phyloP scores from a whole-genome alignment of 1,139 yeast genomes.

The Spathaspora jeffriesii region DNA sequence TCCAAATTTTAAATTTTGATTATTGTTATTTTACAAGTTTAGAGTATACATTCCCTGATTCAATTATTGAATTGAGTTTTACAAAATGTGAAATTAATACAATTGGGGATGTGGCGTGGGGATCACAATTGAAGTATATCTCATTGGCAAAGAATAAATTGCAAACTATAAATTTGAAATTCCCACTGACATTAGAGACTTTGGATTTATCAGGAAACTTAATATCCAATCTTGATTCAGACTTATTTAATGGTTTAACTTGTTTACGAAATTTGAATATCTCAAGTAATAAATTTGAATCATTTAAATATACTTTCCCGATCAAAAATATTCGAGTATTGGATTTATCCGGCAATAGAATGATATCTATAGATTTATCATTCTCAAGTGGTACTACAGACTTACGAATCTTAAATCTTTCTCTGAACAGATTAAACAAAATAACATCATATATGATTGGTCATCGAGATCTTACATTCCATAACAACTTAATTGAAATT shows the following conservation, averaged over 20 bases:
- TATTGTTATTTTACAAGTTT: conserved; percentile 16
- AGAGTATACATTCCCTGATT: conserved; percentile 13
- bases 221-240: conserved; percentile 6
- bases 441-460: conserved; percentile 17
- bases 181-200: conserved; percentile 14
- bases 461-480: conserved; percentile 13
- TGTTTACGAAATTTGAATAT: conserved; percentile 13
- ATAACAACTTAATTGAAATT: conserved; percentile 19
- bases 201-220: conserved; percentile 14
- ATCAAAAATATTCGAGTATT: conserved; percentile 11
- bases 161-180: conserved; percentile 5
- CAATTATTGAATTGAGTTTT: conserved; percentile 20
- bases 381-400: conserved; percentile 15
- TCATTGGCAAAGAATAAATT: conserved; percentile 18
- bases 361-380: conserved; percentile 10
- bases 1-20: conserved; percentile 22
- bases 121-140: conserved; percentile 13
- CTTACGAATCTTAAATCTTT: conserved; percentile 17
- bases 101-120: conserved; percentile 16
- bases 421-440: conserved; percentile 16
- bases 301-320: conserved; percentile 9
- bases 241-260: conserved; percentile 9
- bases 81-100: conserved; percentile 19
- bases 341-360: conserved; percentile 18
- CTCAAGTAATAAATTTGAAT: conserved; percentile 15